Conservation (phyloP, 306 rosid species). For the Erythrophleum fordii region DNA sequence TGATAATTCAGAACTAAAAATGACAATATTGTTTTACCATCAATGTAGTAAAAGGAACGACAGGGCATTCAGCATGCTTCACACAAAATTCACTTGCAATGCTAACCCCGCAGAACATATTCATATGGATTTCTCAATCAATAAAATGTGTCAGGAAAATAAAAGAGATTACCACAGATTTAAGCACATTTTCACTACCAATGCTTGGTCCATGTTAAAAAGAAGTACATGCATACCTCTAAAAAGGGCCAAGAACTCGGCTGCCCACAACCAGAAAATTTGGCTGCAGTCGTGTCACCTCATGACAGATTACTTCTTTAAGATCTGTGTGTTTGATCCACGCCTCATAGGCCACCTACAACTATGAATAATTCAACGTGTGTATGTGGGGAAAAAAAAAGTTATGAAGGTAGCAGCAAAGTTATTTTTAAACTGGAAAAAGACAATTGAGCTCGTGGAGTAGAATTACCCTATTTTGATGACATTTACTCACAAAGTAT, state of each 20-base stretch:
- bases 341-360: conserved; percentile 81
- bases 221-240: conserved; percentile 55
- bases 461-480: conserved; percentile 83
- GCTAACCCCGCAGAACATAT: conserved; percentile 71
- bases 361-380: conserved; percentile 4
- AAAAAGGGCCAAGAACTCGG: conserved; percentile 97
- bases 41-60: conserved; percentile 83
- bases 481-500: conserved; percentile 79
- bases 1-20: too few species aligned
- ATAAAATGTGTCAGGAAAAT: background rate
- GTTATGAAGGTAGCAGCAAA: background rate
- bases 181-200: background rate
- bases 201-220: background rate
- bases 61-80: conserved; percentile 99
- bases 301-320: conserved; percentile 80
- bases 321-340: conserved; percentile 86
- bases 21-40: too few species aligned
- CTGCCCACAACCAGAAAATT: conserved; percentile 90
- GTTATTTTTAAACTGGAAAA: background rate
- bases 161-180: background rate
- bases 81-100: conserved; percentile 92
- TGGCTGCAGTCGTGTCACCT: conserved; percentile 70
- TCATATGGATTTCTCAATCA: conserved; percentile 16
- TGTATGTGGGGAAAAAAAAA: background rate
- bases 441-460: conserved; percentile 12